phyloP scores from a whole-genome alignment of 768 basidiomycete genomes.

The Pleurotus tuber-regium region DNA sequence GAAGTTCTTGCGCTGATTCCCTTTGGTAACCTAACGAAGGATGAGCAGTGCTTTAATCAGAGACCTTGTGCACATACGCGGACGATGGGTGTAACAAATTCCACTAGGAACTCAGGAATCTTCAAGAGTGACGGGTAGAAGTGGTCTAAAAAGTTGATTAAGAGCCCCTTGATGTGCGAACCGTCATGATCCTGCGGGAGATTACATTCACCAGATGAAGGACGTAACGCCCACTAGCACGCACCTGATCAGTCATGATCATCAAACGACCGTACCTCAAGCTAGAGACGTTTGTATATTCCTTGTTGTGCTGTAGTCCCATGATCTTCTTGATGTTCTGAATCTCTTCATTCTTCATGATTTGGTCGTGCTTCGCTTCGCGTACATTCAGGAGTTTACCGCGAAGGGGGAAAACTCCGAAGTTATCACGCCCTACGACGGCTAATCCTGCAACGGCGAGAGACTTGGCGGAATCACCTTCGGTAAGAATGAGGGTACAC shows the following conservation, averaged over 20 bases:
- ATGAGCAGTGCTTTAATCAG: neutral
- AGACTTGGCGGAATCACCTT: constrained; percentile 99
- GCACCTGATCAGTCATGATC: constrained; percentile 99
- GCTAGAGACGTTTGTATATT: constrained; percentile 64
- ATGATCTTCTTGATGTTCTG: constrained; percentile 98
- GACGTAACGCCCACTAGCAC: constrained; percentile 17
- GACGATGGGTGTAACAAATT: constrained; percentile 98
- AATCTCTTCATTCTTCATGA: constrained; percentile 98
- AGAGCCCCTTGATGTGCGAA: constrained; percentile 99
- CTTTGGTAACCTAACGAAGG: constrained; percentile 64
- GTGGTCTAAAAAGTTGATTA: constrained; percentile 97
- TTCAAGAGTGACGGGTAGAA: constrained; percentile 94
- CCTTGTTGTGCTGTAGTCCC: constrained; percentile 92
- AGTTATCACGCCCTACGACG: constrained; percentile 95
- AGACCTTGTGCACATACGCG: constrained; percentile 72
- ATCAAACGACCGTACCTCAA: constrained; percentile 93
- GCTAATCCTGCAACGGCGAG: constrained; percentile 92
- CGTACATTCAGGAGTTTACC: constrained; percentile 97
- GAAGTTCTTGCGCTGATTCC: constrained; percentile 78
- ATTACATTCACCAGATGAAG: neutral
- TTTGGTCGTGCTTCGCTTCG: constrained; percentile 93
- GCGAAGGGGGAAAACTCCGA: constrained; percentile 96
- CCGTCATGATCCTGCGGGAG: constrained; percentile 90
- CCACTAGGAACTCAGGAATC: constrained; percentile 89
- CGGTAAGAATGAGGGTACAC: constrained; percentile 95